phyloP scores from a whole-genome alignment of 2,329 filamentous ascomycete genomes.

The Malbranchea zuffiana region DNA sequence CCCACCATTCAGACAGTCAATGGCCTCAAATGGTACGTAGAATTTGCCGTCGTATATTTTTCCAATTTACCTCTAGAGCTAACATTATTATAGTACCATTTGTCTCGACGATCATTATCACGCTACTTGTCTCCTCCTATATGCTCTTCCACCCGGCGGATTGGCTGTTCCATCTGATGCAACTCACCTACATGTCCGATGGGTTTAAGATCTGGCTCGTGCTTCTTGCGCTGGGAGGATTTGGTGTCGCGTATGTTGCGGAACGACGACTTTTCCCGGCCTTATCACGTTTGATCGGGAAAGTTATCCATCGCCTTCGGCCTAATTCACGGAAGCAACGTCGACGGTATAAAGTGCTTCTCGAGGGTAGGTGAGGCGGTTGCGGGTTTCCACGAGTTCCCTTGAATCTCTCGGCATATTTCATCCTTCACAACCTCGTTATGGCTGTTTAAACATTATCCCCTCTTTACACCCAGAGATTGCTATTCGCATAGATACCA shows the following conservation, averaged over 20 bases:
- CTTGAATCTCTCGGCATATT: no score
- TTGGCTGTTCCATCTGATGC: slow-evolving; percentile 65
- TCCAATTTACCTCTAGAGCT: slow-evolving; percentile 14
- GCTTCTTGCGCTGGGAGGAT: slow-evolving; percentile 56
- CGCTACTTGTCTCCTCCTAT: slow-evolving; percentile 59
- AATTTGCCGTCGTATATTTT: slow-evolving; percentile 3
- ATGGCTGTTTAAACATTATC: no score
- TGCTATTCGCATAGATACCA: no score
- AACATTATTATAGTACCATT: slow-evolving; percentile 57
- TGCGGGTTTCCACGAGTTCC: no score
- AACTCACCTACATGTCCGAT: slow-evolving; percentile 65
- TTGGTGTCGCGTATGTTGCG: slow-evolving; percentile 56
- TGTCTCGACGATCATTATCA: slow-evolving; percentile 59
- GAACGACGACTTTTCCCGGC: slow-evolving; percentile 61
- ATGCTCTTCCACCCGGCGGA: slow-evolving; percentile 67
- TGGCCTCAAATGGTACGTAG: slow-evolving; percentile 63
- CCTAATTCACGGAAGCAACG: slow-evolving; percentile 58
- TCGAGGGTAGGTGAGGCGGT: slow-evolving; percentile 40
- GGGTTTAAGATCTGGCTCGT: slow-evolving; percentile 66
- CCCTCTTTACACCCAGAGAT: no score
- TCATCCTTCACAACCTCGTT: no score
- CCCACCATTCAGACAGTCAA: slow-evolving; percentile 72
- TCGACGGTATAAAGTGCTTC: slow-evolving; percentile 77
- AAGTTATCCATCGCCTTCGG: slow-evolving; percentile 45
- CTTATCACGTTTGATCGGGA: slow-evolving; percentile 58